Evolutionary conservation across 2,329 filamentous ascomycete species (phyloP).

Genomic region (Scedosporium apiospermum): DNA sequence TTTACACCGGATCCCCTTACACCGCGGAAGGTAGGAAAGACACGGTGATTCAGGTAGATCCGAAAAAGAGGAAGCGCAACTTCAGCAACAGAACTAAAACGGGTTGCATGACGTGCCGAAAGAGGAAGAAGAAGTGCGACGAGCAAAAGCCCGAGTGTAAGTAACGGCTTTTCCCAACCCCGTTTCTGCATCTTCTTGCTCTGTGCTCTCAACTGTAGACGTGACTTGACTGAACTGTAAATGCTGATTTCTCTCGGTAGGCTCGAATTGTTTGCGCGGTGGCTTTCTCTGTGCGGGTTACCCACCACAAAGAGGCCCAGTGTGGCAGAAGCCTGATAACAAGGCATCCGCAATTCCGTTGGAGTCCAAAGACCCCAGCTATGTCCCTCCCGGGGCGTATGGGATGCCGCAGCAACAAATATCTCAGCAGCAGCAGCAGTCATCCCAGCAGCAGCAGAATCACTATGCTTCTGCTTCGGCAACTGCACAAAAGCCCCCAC

Average conservation of each 20-base stretch:
- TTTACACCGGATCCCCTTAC: slow-evolving; percentile 30
- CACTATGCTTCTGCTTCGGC: slow-evolving; percentile 19
- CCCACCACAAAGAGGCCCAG: slow-evolving; percentile 61
- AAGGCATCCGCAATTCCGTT: slow-evolving; percentile 62
- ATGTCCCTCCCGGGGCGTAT: slow-evolving; percentile 52
- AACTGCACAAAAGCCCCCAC: slow-evolving; percentile 12
- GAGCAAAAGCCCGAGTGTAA: slow-evolving; percentile 87
- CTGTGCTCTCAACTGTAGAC: background rate
- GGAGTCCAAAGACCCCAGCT: slow-evolving; percentile 70
- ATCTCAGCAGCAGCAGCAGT: slow-evolving; percentile 6
- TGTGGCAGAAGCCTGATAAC: slow-evolving; percentile 67
- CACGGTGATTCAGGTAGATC: slow-evolving; percentile 44
- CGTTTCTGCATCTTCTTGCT: background rate
- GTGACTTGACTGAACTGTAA: background rate
- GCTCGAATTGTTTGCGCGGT: slow-evolving; percentile 82
- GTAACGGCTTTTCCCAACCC: slow-evolving; percentile 20
- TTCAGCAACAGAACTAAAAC: slow-evolving; percentile 97
- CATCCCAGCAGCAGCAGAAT: slow-evolving; percentile 15
- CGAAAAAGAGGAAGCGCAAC: slow-evolving; percentile 64
- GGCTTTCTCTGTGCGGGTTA: slow-evolving; percentile 91
- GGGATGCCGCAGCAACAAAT: slow-evolving; percentile 42
- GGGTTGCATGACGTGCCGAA: slow-evolving; percentile 83
- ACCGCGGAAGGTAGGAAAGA: slow-evolving; percentile 39
- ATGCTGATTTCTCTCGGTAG: slow-evolving; percentile 28
- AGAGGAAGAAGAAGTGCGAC: slow-evolving; percentile 96